These are phyloP conservation scores for Aspergillus viridinutans DNA, from an alignment of 2,329 filamentous ascomycete species.

Conservation along the genomic window DNA sequence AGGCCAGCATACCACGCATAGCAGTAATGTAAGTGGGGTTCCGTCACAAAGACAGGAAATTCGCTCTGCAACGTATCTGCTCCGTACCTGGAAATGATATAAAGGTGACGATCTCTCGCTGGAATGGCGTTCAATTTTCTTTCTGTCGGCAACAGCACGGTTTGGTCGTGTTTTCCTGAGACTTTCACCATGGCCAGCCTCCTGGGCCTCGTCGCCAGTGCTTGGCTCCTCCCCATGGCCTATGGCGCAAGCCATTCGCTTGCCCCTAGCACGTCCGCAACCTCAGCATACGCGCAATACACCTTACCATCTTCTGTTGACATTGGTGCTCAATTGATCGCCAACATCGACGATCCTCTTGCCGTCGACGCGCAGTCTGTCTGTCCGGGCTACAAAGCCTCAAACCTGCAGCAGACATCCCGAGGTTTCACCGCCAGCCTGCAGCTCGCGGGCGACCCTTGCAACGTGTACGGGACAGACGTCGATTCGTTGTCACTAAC, in stretches of 20 bases:
- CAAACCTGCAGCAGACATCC: slow-evolving; percentile 43
- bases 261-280: slow-evolving; percentile 11
- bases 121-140: not conserved
- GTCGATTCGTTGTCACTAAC: slow-evolving; percentile 62
- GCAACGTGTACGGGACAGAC: slow-evolving; percentile 76
- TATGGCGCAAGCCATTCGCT: slow-evolving; percentile 19
- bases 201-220: slow-evolving; percentile 15
- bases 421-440: slow-evolving; percentile 51
- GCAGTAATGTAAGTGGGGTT: not conserved
- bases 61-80: not conserved
- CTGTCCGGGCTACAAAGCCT: slow-evolving; percentile 59
- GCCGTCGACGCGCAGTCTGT: slow-evolving; percentile 60
- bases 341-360: slow-evolving; percentile 62
- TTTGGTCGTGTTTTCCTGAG: not conserved
- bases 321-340: slow-evolving; percentile 47
- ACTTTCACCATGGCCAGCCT: slow-evolving; percentile 21
- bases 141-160: not conserved
- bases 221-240: slow-evolving; percentile 23
- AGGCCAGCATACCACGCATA: not conserved
- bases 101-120: not conserved
- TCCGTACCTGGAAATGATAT: not conserved
- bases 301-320: slow-evolving; percentile 48
- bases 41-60: not conserved
- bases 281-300: slow-evolving; percentile 31
- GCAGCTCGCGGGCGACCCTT: slow-evolving; percentile 50